Conservation (phyloP, 2,329 filamentous ascomycete genomes). For the Rutstroemia sydowiana region DNA sequence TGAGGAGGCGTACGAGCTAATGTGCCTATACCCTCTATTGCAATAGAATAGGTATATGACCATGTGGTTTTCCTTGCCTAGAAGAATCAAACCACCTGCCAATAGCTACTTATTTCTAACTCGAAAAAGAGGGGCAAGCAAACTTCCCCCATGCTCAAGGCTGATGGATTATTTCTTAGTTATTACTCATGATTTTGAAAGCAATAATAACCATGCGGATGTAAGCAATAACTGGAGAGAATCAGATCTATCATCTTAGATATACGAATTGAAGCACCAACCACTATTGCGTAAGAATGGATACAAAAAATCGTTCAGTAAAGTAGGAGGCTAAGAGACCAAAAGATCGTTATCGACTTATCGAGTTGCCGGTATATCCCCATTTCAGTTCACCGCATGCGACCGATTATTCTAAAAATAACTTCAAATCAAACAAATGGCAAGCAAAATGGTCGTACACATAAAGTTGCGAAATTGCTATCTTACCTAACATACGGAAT, state of each 20-base stretch:
- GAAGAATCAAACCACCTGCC: not conserved
- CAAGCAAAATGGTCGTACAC: not conserved
- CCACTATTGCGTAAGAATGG: not conserved
- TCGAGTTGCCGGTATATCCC: not conserved
- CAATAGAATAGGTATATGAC: not conserved
- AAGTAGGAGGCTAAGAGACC: not conserved
- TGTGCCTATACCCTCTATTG: too few relatives aligned
- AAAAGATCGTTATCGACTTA: not conserved
- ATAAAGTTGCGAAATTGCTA: not conserved
- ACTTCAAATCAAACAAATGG: not conserved
- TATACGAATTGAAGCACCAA: not conserved
- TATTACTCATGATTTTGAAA: not conserved
- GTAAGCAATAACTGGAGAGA: not conserved
- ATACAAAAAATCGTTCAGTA: not conserved
- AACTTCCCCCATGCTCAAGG: not conserved
- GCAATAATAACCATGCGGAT: not conserved
- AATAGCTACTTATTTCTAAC: not conserved
- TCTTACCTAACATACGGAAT: constrained; percentile 2
- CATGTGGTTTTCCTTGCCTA: not conserved
- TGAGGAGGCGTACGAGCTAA: too few relatives aligned
- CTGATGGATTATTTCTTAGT: constrained; percentile 2
- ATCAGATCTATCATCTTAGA: not conserved
- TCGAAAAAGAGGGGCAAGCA: not conserved
- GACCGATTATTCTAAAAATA: not conserved
- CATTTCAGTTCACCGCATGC: not conserved